phyloP scores from a whole-genome alignment of 2,329 filamentous ascomycete genomes.

The Hypoxylon sp. region DNA sequence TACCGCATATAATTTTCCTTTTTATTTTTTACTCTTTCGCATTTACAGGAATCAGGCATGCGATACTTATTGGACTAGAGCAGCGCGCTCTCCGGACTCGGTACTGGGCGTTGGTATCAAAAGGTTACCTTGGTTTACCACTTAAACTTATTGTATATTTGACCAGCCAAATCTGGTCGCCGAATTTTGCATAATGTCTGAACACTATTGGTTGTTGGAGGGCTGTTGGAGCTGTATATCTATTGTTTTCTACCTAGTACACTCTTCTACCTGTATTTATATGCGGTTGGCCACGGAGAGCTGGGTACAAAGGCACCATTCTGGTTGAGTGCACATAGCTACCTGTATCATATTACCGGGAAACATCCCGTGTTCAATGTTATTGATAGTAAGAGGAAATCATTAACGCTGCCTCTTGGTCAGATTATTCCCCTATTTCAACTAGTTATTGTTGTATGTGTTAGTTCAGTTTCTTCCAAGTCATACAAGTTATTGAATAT shows the following conservation, averaged over 20 bases:
- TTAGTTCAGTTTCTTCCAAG: neutral
- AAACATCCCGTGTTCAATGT: constrained; percentile 9
- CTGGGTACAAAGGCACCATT: constrained; percentile 8
- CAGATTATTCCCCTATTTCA: neutral
- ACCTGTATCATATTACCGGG: constrained; percentile 20
- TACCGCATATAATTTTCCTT: constrained; percentile 17
- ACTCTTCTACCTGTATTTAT: constrained; percentile 38
- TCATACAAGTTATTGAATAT: neutral
- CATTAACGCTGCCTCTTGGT: constrained; percentile 1
- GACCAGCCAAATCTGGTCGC: constrained; percentile 10
- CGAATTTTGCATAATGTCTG: constrained; percentile 38
- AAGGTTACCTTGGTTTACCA: constrained; percentile 36
- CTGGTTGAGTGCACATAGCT: constrained; percentile 18
- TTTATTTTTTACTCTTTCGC: constrained; percentile 26
- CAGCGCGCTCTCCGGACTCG: constrained; percentile 38
- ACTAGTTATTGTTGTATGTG: neutral
- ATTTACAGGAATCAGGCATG: constrained; percentile 44
- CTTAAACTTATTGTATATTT: constrained; percentile 39
- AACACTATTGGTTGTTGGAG: constrained; percentile 15
- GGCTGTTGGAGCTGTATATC: constrained; percentile 25
- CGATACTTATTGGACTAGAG: constrained; percentile 35
- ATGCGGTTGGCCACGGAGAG: constrained; percentile 16
- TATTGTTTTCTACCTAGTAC: constrained; percentile 31
- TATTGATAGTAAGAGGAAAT: constrained; percentile 17
- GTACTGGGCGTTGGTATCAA: constrained; percentile 43